These are phyloP conservation scores for Helianthus tuberosus DNA, from an alignment of 129 eudicot genomes.

Conservation along the genomic window DNA sequence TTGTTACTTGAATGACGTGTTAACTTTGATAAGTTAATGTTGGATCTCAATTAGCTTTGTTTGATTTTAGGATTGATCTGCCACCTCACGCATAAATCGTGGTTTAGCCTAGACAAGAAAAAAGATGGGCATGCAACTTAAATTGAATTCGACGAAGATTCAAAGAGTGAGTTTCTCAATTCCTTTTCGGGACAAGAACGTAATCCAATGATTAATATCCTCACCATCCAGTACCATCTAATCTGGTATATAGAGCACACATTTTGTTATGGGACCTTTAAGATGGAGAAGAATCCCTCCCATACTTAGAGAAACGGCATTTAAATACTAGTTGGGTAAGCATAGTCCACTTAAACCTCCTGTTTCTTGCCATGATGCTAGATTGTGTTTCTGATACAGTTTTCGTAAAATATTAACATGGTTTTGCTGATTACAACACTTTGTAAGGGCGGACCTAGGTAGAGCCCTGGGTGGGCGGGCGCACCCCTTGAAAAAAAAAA, in stretches of 20 bases:
- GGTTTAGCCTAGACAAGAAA: background rate
- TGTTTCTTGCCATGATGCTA: background rate
- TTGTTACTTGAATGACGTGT: too few relatives aligned
- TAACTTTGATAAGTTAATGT: too few relatives aligned
- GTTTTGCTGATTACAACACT: too few relatives aligned
- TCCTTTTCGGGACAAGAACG: background rate
- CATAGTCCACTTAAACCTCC: constrained; percentile 23
- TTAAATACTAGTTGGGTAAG: background rate
- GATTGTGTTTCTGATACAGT: background rate
- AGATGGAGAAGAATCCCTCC: background rate
- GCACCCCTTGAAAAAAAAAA: too few relatives aligned
- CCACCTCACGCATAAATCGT: too few relatives aligned
- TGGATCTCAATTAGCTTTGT: too few relatives aligned
- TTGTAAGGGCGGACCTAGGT: too few relatives aligned
- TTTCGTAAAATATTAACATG: too few relatives aligned
- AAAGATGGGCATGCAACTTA: constrained; percentile 10
- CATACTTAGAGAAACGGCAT: too few relatives aligned
- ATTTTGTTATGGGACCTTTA: background rate
- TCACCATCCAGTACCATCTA: background rate
- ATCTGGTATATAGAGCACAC: background rate
- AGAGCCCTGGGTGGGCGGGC: too few relatives aligned
- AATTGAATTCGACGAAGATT: background rate
- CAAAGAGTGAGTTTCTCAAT: background rate
- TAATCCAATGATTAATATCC: background rate
- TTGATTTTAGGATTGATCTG: too few relatives aligned